Base-by-base conservation (phyloP, 768 basidiomycete genomes). In the Cyathus striatus region DNA sequence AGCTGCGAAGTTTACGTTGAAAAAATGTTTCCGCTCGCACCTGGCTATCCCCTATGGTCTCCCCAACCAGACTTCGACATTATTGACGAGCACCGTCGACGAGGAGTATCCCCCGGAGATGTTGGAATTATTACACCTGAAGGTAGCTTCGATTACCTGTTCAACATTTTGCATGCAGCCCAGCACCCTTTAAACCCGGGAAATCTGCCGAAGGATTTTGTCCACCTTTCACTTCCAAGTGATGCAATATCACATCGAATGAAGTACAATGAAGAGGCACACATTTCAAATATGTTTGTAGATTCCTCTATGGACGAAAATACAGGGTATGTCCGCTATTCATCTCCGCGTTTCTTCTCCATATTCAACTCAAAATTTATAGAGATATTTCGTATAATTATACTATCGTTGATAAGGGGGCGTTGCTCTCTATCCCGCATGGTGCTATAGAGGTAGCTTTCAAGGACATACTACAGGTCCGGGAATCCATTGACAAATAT, bases 71-170 rank as follows among this genome's bases (percentile, higher is more conserved):
- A 43, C 22, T 10, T 14, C 25, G 10, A 18, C 14, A 24, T 32
- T 17, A 16, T 20, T 7, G 25, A 33, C 4, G 41, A 42, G n/a
- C 34, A 46, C 26, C 41, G 41, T 13, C 21, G 13, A n/a, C 18
- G 33, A 16, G 45, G 45, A 13, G 32, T 42, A 12, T 21, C 17
- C 18, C 45, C 50, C 9, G 51, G 49, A 5, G 51, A 53, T 32
- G 49, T 53, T 9, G 51, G 51, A 9, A 37, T 44, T 17, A 24
- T 53, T 18, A 50, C 42, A 5, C 30, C 41, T n/a, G 49, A 53
- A 32, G 51, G 51, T 1, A 25, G 40, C 0, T 50, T 50, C 38
- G 46, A 45, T 17, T 14, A 34, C 6, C 33, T 53, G 3, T 53
- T 53, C 51, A 53, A 53, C 30, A 47, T 50, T 13, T 48, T 49